phyloP scores from a whole-genome alignment of 164 flowering plant genomes.

The Tetrastigma voinierianum region DNA sequence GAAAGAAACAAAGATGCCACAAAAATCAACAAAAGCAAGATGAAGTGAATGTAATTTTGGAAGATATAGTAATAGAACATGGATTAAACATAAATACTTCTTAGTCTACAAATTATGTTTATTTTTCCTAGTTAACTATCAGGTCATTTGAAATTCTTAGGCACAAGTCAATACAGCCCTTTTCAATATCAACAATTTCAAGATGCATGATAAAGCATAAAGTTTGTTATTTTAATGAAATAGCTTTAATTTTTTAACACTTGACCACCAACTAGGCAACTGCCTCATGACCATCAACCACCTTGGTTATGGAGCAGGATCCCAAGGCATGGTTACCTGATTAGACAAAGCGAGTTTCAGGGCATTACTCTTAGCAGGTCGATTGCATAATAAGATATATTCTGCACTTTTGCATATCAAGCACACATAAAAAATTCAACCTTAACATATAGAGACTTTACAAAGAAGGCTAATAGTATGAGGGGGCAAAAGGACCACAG shows the following conservation, averaged over 20 bases:
- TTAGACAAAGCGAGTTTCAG: background rate
- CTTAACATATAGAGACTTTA: slow-evolving; percentile 41
- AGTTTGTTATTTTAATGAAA: background rate
- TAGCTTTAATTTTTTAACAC: background rate
- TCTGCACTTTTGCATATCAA: background rate
- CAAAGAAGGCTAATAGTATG: slow-evolving; percentile 90
- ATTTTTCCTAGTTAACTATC: too few species aligned
- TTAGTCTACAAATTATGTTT: too few species aligned
- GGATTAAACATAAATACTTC: too few species aligned
- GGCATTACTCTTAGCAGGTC: background rate
- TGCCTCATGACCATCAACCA: background rate
- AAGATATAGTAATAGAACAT: too few species aligned
- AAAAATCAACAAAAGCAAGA: too few species aligned
- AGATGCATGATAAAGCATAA: too few species aligned
- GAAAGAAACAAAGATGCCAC: too few species aligned
- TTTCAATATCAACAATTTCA: too few species aligned
- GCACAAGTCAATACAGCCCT: too few species aligned
- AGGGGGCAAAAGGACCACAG: slow-evolving; percentile 92
- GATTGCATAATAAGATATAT: background rate
- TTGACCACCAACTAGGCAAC: background rate
- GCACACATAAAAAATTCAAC: slow-evolving; percentile 1
- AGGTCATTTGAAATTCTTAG: too few species aligned
- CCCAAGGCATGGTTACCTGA: background rate
- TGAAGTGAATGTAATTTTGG: too few species aligned
- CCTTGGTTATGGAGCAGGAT: background rate